Evolutionary conservation across 768 basidiomycete species (phyloP), one percentile per base, ranked within the genome.

Genomic region (Asterophora lycoperdoides): DNA sequence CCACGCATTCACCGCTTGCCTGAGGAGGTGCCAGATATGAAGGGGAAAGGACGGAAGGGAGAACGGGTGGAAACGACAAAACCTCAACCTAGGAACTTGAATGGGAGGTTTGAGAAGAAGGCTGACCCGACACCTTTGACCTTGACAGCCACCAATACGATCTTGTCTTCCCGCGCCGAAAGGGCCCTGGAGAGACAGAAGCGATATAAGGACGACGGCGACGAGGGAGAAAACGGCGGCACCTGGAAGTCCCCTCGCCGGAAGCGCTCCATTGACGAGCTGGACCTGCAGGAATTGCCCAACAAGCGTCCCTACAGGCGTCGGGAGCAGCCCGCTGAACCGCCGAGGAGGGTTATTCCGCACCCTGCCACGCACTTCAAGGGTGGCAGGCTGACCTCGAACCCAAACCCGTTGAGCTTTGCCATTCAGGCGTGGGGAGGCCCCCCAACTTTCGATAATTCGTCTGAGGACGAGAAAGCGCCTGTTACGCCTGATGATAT

Each of bases 21-120:
- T 26, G 64, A 65, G 5, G 54, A 53, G 33, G 46, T 49, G 35
- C 49, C 49, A 15, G 44, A 10, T 17, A 26, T 28, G 8, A 39
- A 39, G 19, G 39, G 8, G 6, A n/a, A n/a, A 4, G n/a, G 13
- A 10, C 40, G 15, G 40, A 15, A n/a, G 15, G 11, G 11, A 14
- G 26, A n/a, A 28, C 20, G 2, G 26, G 14, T 42, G 4, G 34
- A 44, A 5, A 14, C 58, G 35, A 50, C 62, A 28, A 73, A 66
- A 47, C 62, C 65, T 9, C 84, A 86, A 57, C 84, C 84, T 2
- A 73, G 84, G 49, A 77, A 80, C 44, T 66, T 65, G 14, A 84
- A 86, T 53, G 84, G 84, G 36, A 73, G 83, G 14, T 86, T 87
- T 54, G 83, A 82, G 30, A 81, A 77, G 68, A 73, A 64, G 60